These are phyloP conservation scores for Eleusine indica DNA, from an alignment of 176 grass and related monocot genomes.

Conservation along the genomic window DNA sequence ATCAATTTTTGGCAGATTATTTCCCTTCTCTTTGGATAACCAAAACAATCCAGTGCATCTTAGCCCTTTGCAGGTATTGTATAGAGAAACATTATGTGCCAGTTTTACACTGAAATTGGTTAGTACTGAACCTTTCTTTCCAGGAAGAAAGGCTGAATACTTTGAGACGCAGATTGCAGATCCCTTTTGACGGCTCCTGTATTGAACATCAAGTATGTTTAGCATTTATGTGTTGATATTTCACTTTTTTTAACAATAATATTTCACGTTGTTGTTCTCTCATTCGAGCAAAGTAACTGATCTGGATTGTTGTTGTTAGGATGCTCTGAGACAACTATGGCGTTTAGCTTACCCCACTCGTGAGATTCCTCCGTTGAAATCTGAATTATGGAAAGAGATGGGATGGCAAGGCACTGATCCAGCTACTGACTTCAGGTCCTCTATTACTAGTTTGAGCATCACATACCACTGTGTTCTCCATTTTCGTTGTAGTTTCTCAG, in stretches of 20 bases:
- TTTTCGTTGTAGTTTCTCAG: constrained; percentile 12
- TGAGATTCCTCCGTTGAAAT: constrained; percentile 80
- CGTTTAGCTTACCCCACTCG: constrained; percentile 69
- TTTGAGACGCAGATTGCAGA: constrained; percentile 74
- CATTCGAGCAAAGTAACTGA: constrained; percentile 28
- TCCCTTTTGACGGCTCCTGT: constrained; percentile 81
- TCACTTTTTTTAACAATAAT: background rate
- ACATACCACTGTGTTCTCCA: background rate
- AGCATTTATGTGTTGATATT: background rate
- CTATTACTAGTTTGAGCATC: constrained; percentile 11
- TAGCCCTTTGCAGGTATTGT: constrained; percentile 81
- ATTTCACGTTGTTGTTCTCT: background rate
- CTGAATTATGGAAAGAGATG: constrained; percentile 98
- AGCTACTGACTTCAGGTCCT: constrained; percentile 94
- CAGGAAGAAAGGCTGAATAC: constrained; percentile 86
- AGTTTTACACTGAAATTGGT: background rate
- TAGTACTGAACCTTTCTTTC: constrained; percentile 46
- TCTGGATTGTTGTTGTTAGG: constrained; percentile 48
- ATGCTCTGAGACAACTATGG: constrained; percentile 91
- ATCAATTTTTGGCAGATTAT: constrained; percentile 72
- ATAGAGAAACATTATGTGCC: constrained; percentile 1
- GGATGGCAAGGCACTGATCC: constrained; percentile 98
- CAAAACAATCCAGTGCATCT: constrained; percentile 50
- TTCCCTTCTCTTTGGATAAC: constrained; percentile 58
- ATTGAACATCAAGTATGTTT: constrained; percentile 81